Percentiles rank a stretch among this genome's conserved stretches.
These are phyloP conservation scores for Pyropia haitanensis DNA, from an alignment of 23 red algal genomes.

Conservation along the genomic window DNA sequence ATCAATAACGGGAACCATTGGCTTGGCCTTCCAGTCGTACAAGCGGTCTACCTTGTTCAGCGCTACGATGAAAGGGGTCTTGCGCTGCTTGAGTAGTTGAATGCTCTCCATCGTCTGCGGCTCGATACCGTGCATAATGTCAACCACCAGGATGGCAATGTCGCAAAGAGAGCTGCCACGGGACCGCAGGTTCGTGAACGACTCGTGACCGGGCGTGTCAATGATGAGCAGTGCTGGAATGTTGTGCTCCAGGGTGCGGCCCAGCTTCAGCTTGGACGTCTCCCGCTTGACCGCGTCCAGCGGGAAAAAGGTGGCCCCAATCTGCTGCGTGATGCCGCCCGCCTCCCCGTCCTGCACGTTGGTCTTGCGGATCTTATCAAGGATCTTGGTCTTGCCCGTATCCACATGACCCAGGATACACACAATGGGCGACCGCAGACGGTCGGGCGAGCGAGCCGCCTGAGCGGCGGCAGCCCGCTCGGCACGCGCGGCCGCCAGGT, in stretches of 20 bases:
- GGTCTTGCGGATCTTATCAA: conserved; percentile 91
- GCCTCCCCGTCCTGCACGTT: conserved; percentile 98
- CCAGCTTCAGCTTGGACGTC: conserved; percentile 60
- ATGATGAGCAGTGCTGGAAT: conserved; percentile 95
- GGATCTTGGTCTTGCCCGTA: conserved; percentile 98
- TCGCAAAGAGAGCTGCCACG: conserved; percentile 95
- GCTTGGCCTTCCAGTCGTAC: conserved; percentile 76
- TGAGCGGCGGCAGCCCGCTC: conserved; percentile 13
- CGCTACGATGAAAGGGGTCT: conserved; percentile 97
- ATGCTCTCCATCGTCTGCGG: conserved; percentile 93
- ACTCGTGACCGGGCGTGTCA: conserved; percentile 98
- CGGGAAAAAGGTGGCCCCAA: conserved; percentile 97
- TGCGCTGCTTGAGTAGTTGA: conserved; percentile 78
- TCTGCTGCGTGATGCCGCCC: conserved; percentile 99
- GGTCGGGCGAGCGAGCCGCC: conserved; percentile 24
- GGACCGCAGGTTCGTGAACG: conserved; percentile 95
- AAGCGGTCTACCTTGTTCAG: conserved; percentile 99
- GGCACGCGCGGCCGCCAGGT: conserved; percentile 12
- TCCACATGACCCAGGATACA: conserved; percentile 99
- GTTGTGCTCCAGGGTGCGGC: conserved; percentile 49
- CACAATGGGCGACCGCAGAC: conserved; percentile 89
- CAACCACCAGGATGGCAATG: conserved; percentile 98
- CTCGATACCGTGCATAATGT: conserved; percentile 98
- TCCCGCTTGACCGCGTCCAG: conserved; percentile 91
- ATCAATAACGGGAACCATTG: conserved; percentile 48